Conservation (phyloP, 208 protist genomes). For the Porcisia hertigi region DNA sequence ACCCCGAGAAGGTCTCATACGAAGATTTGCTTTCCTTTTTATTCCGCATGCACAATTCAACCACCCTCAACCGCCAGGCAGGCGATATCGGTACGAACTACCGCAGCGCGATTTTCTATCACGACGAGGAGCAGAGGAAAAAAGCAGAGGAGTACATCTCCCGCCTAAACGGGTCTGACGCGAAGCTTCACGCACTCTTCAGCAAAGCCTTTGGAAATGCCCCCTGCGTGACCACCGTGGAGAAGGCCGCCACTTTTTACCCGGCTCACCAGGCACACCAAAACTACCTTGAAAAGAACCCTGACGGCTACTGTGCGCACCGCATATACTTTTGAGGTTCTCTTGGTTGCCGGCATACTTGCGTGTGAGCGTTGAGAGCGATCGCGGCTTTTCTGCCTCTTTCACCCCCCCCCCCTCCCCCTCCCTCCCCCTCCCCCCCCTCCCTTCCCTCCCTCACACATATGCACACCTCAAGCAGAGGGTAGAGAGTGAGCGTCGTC, state of each 20-base stretch:
- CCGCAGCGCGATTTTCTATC: conserved; percentile 92
- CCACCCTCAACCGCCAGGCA: conserved; percentile 89
- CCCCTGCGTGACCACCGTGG: conserved; percentile 69
- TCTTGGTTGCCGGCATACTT: neutral
- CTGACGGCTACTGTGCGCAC: conserved; percentile 78
- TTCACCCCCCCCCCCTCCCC: too few species aligned
- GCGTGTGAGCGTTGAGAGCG: neutral
- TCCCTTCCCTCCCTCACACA: too few species aligned
- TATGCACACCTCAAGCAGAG: too few species aligned
- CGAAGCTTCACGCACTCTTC: conserved; percentile 59
- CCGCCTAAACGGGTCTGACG: conserved; percentile 63
- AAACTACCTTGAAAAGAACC: conserved; percentile 84
- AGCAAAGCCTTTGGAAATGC: conserved; percentile 68
- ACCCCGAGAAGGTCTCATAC: conserved; percentile 84
- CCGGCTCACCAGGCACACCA: conserved; percentile 90
- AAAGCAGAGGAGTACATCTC: conserved; percentile 76
- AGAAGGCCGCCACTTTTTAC: conserved; percentile 73
- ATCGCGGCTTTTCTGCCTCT: neutral
- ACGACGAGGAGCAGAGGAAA: conserved; percentile 86
- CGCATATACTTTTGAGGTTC: conserved; percentile 66
- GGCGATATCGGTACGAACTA: conserved; percentile 95
- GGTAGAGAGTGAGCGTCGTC: neutral
- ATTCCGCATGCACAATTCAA: conserved; percentile 96
- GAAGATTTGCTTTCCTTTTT: conserved; percentile 91
- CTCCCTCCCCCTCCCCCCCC: neutral